Percentiles rank a stretch among this genome's conserved stretches.
phyloP scores from a whole-genome alignment of 305 asterid genomes.

The Fraxinus albicans region DNA sequence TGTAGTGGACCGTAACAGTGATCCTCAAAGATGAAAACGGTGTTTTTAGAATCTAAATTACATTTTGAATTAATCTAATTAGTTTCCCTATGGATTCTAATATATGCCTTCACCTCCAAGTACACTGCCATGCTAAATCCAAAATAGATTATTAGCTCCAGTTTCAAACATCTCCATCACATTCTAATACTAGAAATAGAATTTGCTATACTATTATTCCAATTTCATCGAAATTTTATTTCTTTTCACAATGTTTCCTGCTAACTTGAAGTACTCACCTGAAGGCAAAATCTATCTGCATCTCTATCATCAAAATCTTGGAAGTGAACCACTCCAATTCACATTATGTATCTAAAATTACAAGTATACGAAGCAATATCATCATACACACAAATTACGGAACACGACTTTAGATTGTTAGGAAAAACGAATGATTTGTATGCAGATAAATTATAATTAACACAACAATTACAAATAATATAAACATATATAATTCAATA shows the following conservation, averaged over 20 bases:
- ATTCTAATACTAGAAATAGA: not conserved
- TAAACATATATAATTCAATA: no score
- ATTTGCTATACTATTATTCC: not conserved
- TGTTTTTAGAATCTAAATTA: not conserved
- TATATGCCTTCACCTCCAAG: not conserved
- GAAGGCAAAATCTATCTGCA: not conserved
- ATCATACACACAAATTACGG: not conserved
- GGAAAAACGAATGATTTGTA: no score
- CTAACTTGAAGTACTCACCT: not conserved
- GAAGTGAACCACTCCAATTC: not conserved
- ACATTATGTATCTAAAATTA: not conserved
- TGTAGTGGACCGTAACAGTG: not conserved
- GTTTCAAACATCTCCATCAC: not conserved
- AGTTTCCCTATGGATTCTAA: not conserved
- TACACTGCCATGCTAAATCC: not conserved
- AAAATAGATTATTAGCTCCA: not conserved
- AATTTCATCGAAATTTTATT: not conserved
- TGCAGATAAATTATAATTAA: no score
- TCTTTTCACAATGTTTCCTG: no score
- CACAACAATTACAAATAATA: no score
- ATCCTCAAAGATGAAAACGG: not conserved
- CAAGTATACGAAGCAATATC: not conserved
- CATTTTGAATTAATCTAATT: not conserved
- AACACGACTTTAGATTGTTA: no score
- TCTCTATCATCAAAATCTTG: no score